Evolutionary conservation across 495 filamentous ascomycete genomes (phyloP).

Genomic region (Penicillium crystallinum): DNA sequence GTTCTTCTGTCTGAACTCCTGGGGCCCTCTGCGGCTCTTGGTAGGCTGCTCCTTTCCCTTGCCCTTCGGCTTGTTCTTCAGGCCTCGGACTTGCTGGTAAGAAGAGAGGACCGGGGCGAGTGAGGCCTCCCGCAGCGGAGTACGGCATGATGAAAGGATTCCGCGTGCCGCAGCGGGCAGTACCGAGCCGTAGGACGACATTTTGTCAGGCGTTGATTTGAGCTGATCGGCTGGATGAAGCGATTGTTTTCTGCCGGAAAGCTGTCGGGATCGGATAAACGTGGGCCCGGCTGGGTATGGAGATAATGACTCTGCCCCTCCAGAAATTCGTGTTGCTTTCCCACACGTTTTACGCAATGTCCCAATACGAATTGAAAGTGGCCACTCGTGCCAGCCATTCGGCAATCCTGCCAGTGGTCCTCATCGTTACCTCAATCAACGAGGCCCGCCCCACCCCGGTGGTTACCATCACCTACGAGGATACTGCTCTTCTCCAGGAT

Average conservation of each 20-base stretch:
- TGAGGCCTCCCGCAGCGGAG: slow-evolving; percentile 25
- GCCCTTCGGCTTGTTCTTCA: slow-evolving; percentile 30
- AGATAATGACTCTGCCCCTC: slow-evolving; percentile 23
- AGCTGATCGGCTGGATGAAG: slow-evolving; percentile 10
- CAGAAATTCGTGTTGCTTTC: slow-evolving; percentile 10
- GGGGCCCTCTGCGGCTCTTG: slow-evolving; percentile 62
- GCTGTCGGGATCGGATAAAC: slow-evolving; percentile 33
- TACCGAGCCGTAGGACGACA: slow-evolving; percentile 37
- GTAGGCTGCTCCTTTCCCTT: slow-evolving; percentile 47
- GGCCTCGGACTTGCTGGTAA: slow-evolving; percentile 37
- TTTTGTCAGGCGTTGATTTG: slow-evolving; percentile 18
- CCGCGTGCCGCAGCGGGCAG: slow-evolving; percentile 39
- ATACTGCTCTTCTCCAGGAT: slow-evolving; percentile 38
- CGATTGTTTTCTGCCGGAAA: slow-evolving; percentile 39
- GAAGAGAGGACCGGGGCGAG: slow-evolving; percentile 32
- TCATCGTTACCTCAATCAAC: slow-evolving; percentile 48
- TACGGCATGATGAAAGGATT: slow-evolving; percentile 34
- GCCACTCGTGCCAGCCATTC: slow-evolving; percentile 59
- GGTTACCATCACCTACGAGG: slow-evolving; percentile 46
- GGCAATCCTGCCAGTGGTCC: slow-evolving; percentile 41
- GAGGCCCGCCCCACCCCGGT: slow-evolving; percentile 38
- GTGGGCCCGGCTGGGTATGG: slow-evolving; percentile 21
- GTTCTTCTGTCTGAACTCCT: slow-evolving; percentile 57
- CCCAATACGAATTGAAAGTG: slow-evolving; percentile 45
- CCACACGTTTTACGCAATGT: slow-evolving; percentile 23